A percentile compares a stretch with the other conserved stretches of the same genome.
Conservation (phyloP, 495 filamentous ascomycete genomes). For the Lichina pygmaea region DNA sequence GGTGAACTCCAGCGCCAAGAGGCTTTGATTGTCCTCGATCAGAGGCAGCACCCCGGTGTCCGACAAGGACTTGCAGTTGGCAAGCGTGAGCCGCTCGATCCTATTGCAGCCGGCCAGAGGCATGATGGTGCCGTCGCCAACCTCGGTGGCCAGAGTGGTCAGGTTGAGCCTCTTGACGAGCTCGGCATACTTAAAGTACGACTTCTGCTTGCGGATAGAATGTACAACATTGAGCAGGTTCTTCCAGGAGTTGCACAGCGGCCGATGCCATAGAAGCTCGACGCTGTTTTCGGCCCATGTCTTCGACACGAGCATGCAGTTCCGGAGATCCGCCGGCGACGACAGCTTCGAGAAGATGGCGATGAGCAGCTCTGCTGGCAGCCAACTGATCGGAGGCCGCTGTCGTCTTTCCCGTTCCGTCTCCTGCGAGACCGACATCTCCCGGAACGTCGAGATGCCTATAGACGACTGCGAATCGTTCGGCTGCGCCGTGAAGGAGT, state of each 20-base stretch:
- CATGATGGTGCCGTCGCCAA: slow-evolving; percentile 73
- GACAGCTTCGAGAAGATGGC: slow-evolving; percentile 67
- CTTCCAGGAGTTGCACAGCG: slow-evolving; percentile 62
- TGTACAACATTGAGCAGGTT: slow-evolving; percentile 51
- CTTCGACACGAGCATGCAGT: slow-evolving; percentile 78
- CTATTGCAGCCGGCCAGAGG: slow-evolving; percentile 68
- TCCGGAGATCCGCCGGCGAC: slow-evolving; percentile 45
- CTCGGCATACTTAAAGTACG: slow-evolving; percentile 63
- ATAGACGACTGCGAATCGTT: slow-evolving; percentile 86
- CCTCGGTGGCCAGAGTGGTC: slow-evolving; percentile 40
- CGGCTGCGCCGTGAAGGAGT: slow-evolving; percentile 58
- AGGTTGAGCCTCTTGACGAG: slow-evolving; percentile 82
- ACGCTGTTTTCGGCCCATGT: slow-evolving; percentile 84
- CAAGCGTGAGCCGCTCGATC: slow-evolving; percentile 80
- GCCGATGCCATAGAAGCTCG: slow-evolving; percentile 83
- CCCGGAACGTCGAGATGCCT: slow-evolving; percentile 47
- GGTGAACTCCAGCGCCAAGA: slow-evolving; percentile 82
- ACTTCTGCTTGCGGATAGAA: slow-evolving; percentile 36
- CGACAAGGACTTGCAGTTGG: slow-evolving; percentile 63
- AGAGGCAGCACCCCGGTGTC: slow-evolving; percentile 61
- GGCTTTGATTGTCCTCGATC: slow-evolving; percentile 47
- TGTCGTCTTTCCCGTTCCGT: slow-evolving; percentile 25
- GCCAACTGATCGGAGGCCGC: slow-evolving; percentile 44
- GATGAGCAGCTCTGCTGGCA: slow-evolving; percentile 88
- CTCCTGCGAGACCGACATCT: slow-evolving; percentile 24